Conservation (phyloP, 2,329 filamentous ascomycete genomes). For the Phyllosticta citribraziliensis region DNA sequence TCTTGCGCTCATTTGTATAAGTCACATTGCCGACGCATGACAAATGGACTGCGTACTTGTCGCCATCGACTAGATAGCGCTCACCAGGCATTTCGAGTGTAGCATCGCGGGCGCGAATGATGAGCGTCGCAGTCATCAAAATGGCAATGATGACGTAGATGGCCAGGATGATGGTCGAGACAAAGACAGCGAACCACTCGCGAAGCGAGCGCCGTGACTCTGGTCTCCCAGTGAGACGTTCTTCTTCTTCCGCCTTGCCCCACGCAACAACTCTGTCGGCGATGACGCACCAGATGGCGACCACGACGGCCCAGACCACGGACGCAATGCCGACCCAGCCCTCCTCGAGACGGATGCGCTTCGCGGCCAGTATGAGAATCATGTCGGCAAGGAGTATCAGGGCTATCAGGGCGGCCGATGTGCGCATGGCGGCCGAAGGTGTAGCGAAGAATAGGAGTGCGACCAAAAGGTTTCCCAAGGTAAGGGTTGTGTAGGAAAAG, state of each 20-base stretch:
- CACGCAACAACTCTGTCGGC: slow-evolving; percentile 77
- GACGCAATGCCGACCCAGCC: slow-evolving; percentile 85
- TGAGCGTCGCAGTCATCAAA: slow-evolving; percentile 69
- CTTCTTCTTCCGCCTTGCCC: slow-evolving; percentile 89
- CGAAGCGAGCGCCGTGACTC: slow-evolving; percentile 72
- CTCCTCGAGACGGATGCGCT: slow-evolving; percentile 69
- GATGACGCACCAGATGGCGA: slow-evolving; percentile 67
- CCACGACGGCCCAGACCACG: slow-evolving; percentile 71
- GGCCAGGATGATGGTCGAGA: slow-evolving; percentile 61
- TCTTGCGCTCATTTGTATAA: slow-evolving; percentile 41
- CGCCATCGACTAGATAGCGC: slow-evolving; percentile 68
- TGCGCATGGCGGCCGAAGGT: slow-evolving; percentile 68
- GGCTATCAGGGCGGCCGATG: slow-evolving; percentile 60
- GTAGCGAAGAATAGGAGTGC: slow-evolving; percentile 78
- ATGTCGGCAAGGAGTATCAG: slow-evolving; percentile 61
- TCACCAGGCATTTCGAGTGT: slow-evolving; percentile 64
- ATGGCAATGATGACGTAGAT: slow-evolving; percentile 59
- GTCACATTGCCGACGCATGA: slow-evolving; percentile 67
- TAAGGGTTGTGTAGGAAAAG: slow-evolving; percentile 72
- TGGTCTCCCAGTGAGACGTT: slow-evolving; percentile 77
- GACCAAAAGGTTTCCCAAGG: slow-evolving; percentile 64
- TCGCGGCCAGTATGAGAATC: slow-evolving; percentile 68
- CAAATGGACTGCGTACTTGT: slow-evolving; percentile 80
- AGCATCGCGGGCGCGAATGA: slow-evolving; percentile 70
- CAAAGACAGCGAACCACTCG: slow-evolving; percentile 75